These are phyloP conservation scores for Mycena galericulata DNA, from an alignment of 768 basidiomycete genomes.

Conservation along the genomic window DNA sequence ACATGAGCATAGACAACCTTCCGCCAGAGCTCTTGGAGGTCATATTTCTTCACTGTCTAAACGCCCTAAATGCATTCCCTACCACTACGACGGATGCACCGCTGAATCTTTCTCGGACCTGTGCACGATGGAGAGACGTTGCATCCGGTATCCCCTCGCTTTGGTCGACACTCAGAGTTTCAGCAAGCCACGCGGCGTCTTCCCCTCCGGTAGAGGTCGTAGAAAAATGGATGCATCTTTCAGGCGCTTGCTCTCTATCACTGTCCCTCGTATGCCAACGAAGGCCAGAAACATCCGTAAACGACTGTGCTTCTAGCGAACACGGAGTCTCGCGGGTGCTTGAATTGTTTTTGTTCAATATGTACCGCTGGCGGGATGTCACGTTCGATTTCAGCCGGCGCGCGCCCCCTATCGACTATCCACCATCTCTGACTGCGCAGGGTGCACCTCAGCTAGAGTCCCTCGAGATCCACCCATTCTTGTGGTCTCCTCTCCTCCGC, in stretches of 20 bases:
- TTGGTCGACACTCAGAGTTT: slow-evolving; percentile 21
- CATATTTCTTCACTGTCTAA: slow-evolving; percentile 19
- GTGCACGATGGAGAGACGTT: slow-evolving; percentile 22
- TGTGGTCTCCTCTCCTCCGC: slow-evolving; percentile 26
- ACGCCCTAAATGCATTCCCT: not conserved
- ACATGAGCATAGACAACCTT: slow-evolving; percentile 1
- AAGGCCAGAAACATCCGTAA: not conserved
- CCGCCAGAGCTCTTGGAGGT: slow-evolving; percentile 23
- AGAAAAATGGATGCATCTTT: slow-evolving; percentile 21
- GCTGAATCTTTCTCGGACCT: slow-evolving; percentile 16
- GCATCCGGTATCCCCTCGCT: slow-evolving; percentile 15
- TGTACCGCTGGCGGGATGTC: slow-evolving; percentile 21
- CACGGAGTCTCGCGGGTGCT: slow-evolving; percentile 14
- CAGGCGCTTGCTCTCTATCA: slow-evolving; percentile 10
- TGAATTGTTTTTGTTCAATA: slow-evolving; percentile 21
- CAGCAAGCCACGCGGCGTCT: slow-evolving; percentile 16
- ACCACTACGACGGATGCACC: not conserved
- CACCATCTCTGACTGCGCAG: slow-evolving; percentile 18
- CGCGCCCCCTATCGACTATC: slow-evolving; percentile 21
- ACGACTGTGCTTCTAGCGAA: not conserved
- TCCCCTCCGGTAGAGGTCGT: slow-evolving; percentile 13
- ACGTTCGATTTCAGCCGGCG: slow-evolving; percentile 26
- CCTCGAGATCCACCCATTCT: slow-evolving; percentile 25
- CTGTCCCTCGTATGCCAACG: slow-evolving; percentile 13
- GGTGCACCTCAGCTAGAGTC: slow-evolving; percentile 25